These are phyloP conservation scores for Plasmopara viticola DNA, from an alignment of 352 stramenopile species.

Conservation along the genomic window DNA sequence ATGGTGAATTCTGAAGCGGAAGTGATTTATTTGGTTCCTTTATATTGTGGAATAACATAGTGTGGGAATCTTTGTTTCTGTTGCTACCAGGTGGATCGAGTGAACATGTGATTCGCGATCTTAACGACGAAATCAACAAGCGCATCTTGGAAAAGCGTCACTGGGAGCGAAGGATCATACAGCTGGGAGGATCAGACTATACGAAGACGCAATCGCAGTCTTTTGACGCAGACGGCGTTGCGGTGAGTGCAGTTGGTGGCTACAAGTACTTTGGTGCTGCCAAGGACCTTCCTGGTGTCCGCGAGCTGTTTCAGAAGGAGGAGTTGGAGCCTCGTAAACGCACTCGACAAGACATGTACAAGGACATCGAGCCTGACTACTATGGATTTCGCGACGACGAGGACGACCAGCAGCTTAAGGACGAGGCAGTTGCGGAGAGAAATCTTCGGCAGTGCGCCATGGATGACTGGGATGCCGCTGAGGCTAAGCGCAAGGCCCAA, in stretches of 20 bases:
- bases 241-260: constrained; percentile 59
- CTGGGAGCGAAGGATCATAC: constrained; percentile 84
- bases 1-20: constrained; percentile 43
- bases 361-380: constrained; percentile 85
- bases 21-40: background rate
- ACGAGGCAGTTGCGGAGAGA: constrained; percentile 43
- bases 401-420: constrained; percentile 43
- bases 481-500: constrained; percentile 34
- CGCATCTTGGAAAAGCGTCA: constrained; percentile 90
- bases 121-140: constrained; percentile 99
- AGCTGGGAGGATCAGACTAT: constrained; percentile 90
- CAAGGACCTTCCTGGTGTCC: constrained; percentile 93
- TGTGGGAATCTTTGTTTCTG: background rate
- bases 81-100: constrained; percentile 72
- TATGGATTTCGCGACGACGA: constrained; percentile 71
- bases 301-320: constrained; percentile 90
- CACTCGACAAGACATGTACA: constrained; percentile 83
- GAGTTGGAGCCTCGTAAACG: constrained; percentile 51
- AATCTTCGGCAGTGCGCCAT: constrained; percentile 43
- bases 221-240: constrained; percentile 66
- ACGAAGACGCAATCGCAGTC: constrained; percentile 66
- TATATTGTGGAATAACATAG: too few species aligned
- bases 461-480: constrained; percentile 45
- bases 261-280: constrained; percentile 97
- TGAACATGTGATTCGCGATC: constrained; percentile 94